A percentile compares a stretch with the other conserved stretches of the same genome.
Evolutionary conservation across 768 basidiomycete species (phyloP).

Genomic region (Rhodosporidiobolus sp.): DNA sequence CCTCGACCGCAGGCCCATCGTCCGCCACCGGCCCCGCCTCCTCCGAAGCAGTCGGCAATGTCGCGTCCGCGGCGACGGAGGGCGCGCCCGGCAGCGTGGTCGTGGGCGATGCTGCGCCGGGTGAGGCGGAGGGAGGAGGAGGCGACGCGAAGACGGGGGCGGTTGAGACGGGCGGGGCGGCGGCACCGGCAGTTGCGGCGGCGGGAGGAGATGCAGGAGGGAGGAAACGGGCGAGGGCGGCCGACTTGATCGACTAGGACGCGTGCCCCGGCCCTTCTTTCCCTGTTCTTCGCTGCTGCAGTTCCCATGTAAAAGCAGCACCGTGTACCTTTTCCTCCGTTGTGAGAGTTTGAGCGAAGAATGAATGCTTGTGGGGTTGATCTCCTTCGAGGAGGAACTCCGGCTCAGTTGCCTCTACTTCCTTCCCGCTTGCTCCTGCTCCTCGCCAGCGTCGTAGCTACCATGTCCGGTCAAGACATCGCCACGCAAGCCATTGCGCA

Average conservation of each 20-base stretch:
- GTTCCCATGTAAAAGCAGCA: neutral
- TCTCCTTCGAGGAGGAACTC: no score
- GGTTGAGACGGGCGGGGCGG: conserved; percentile 20
- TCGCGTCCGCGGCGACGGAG: conserved; percentile 36
- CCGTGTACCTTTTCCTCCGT: neutral
- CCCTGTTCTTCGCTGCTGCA: neutral
- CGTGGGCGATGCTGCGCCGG: conserved; percentile 54
- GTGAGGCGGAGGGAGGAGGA: conserved; percentile 11
- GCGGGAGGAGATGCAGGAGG: conserved; percentile 55
- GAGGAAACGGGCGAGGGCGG: conserved; percentile 79
- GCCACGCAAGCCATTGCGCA: neutral
- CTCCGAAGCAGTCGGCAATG: conserved; percentile 11
- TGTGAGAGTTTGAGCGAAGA: no score
- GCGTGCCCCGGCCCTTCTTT: no score
- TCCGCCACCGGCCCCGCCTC: conserved; percentile 18
- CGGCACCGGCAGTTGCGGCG: neutral
- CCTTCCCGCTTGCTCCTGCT: no score
- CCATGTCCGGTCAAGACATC: neutral
- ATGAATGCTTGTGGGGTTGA: no score
- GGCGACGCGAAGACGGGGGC: conserved; percentile 16
- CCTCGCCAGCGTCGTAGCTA: no score
- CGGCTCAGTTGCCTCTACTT: no score
- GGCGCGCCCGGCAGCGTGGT: conserved; percentile 47
- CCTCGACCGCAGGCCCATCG: conserved; percentile 48
- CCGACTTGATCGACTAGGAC: conserved; percentile 66